Percentiles rank a stretch among this genome's conserved stretches.
Conservation (phyloP, 768 basidiomycete species). For the Mycena metata region DNA sequence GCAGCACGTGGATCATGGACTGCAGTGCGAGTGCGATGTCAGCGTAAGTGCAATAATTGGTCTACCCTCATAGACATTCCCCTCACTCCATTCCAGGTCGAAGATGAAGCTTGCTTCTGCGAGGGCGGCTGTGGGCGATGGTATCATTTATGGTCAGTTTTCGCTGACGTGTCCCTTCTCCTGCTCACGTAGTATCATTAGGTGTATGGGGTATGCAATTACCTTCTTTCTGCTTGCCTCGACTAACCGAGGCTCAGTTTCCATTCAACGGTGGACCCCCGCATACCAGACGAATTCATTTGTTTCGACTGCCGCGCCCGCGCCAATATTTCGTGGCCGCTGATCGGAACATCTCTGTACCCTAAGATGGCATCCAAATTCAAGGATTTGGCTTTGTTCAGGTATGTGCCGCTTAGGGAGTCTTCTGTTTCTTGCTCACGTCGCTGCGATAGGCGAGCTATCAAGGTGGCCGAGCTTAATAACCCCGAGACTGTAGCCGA, state of each 20-base stretch:
- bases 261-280: constrained; percentile 68
- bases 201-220: constrained; percentile 56
- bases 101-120: constrained; percentile 72
- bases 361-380: constrained; percentile 73
- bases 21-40: constrained; percentile 82
- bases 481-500: constrained; percentile 58
- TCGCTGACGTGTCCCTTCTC: constrained; percentile 1
- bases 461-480: constrained; percentile 73
- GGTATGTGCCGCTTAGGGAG: constrained; percentile 55
- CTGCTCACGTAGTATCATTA: constrained; percentile 22
- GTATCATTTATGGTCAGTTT: constrained; percentile 81
- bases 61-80: not conserved
- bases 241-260: constrained; percentile 57
- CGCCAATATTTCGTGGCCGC: constrained; percentile 76
- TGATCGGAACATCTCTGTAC: constrained; percentile 72
- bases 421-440: constrained; percentile 9
- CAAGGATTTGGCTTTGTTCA: constrained; percentile 77
- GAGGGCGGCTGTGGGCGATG: constrained; percentile 81
- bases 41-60: constrained; percentile 56
- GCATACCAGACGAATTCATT: constrained; percentile 70
- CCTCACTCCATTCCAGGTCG: constrained; percentile 54
- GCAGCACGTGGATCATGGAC: constrained; percentile 50
- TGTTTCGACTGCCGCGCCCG: constrained; percentile 86
- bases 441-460: constrained; percentile 65
- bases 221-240: not conserved